Percentiles rank a stretch among this genome's conserved stretches.
phyloP scores from a whole-genome alignment of 2,329 filamentous ascomycete species.

The Cephalotrichum gorgonifer region DNA sequence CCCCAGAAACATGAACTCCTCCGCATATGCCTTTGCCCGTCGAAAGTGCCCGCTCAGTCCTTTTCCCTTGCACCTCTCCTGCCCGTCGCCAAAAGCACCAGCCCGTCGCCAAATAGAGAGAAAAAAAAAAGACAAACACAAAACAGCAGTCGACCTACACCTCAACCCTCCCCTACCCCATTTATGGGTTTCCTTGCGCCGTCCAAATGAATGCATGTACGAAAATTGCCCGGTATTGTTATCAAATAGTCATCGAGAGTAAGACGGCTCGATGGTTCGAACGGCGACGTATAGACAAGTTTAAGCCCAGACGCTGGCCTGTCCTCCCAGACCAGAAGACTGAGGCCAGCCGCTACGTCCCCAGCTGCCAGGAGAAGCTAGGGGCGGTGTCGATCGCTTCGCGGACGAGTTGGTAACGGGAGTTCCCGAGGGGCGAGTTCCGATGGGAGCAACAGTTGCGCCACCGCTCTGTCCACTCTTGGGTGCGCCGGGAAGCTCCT shows the following conservation, averaged over 20 bases:
- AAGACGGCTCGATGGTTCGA: background rate
- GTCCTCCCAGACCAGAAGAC: slow-evolving; percentile 70
- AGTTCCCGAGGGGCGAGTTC: slow-evolving; percentile 66
- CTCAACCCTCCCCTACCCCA: background rate
- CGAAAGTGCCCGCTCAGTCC: slow-evolving; percentile 1
- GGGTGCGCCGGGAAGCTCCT: slow-evolving; percentile 42
- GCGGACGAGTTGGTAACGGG: slow-evolving; percentile 37
- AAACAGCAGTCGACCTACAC: slow-evolving; percentile 1
- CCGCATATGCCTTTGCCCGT: slow-evolving; percentile 8
- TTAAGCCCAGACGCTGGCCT: slow-evolving; percentile 91
- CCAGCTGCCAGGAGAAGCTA: slow-evolving; percentile 84
- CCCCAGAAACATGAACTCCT: slow-evolving; percentile 8
- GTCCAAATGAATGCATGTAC: slow-evolving; percentile 4
- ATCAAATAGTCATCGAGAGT: background rate
- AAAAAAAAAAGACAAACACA: background rate
- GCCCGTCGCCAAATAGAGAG: background rate
- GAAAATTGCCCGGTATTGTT: background rate
- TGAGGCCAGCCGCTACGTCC: slow-evolving; percentile 78
- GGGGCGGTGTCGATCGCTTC: slow-evolving; percentile 80
- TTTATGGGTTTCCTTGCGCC: slow-evolving; percentile 3
- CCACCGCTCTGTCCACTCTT: slow-evolving; percentile 42
- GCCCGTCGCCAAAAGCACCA: background rate
- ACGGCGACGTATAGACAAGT: background rate
- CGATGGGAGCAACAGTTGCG: slow-evolving; percentile 77
- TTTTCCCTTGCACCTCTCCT: background rate